Evolutionary conservation across 2,329 filamentous ascomycete species (phyloP), one percentile per base, ranked within the genome.

Genomic region (Lasiodiplodia sp.): DNA sequence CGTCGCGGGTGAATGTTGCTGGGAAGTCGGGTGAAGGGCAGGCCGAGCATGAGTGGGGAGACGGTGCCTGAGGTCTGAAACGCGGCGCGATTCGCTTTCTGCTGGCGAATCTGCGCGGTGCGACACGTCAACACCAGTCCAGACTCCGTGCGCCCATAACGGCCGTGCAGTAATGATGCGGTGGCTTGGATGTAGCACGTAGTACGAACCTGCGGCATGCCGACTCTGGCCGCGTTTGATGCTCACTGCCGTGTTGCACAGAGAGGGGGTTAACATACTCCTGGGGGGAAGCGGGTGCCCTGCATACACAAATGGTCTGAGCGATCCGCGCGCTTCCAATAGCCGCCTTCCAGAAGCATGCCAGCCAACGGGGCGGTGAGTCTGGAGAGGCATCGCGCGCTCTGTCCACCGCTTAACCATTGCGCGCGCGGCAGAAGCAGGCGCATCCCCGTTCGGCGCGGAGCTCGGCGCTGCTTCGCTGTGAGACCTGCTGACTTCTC

Each of bases 101-200:
- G 25, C 18, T n/a, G 40, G 38, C 40, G 55, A 62, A 34, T n/a
- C 37, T 21, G 57, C 57, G 38, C 38, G 38, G 23, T 21, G 44
- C 58, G 58, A 63, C 58, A 63, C 58, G 58, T 63, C 58, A 51
- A 63, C 44, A 63, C 40, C 58, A 63, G 25, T 28, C 14, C 16
- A 21, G 49, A 37, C 44, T 63, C 58, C 58, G 58, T 63, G 44
- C 40, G 31, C 18, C 18, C 18, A 34, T 34, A 44, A 40, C 34
- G 56, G 56, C 56, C 56, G 34, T 23, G 56, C 56, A 23, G 11
- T 4, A 11, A 44, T 51, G 44, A 63, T 34, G 57, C 57, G 37
- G 57, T 60, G 57, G 57, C 57, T 44, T 47, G 23, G 28, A 28
- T 28, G 34, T 47, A 40, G 21, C 34, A 44, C 53, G 49, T 52